A percentile compares a stretch with the other conserved stretches of the same genome.
These are phyloP conservation scores for Alternaria alternata DNA, from an alignment of 2,329 filamentous ascomycete genomes.

Conservation along the genomic window DNA sequence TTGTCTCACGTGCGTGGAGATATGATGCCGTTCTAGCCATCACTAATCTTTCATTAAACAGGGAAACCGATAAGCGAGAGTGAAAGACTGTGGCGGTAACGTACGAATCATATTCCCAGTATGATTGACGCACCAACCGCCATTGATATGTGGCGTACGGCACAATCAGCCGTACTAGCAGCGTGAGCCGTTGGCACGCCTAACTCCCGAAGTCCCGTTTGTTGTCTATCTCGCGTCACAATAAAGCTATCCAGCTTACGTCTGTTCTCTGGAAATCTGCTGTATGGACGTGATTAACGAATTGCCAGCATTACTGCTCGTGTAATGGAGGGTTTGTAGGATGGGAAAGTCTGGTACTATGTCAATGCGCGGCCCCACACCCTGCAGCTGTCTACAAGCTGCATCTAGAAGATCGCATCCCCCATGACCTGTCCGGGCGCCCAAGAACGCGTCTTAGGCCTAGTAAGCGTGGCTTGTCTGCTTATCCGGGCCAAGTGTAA, in stretches of 20 bases:
- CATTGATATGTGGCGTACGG: slow-evolving; percentile 7
- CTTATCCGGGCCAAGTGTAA: slow-evolving; percentile 2
- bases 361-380: neutral
- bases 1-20: neutral
- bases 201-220: neutral
- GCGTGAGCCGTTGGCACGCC: neutral
- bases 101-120: slow-evolving; percentile 3
- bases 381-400: slow-evolving; percentile 2
- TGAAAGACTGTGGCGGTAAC: slow-evolving; percentile 5
- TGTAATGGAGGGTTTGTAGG: neutral
- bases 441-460: neutral
- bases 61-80: neutral
- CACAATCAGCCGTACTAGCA: slow-evolving; percentile 1
- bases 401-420: neutral
- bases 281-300: neutral
- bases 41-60: neutral
- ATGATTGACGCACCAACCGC: neutral
- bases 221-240: neutral
- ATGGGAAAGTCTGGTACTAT: neutral
- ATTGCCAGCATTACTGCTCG: neutral
- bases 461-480: neutral
- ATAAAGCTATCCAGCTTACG: neutral
- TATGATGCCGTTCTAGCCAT: neutral
- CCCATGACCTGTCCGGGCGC: neutral
- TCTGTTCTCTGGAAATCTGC: neutral